Conservation (phyloP, 2,329 filamentous ascomycete genomes). For the Scytalidium lignicola region DNA sequence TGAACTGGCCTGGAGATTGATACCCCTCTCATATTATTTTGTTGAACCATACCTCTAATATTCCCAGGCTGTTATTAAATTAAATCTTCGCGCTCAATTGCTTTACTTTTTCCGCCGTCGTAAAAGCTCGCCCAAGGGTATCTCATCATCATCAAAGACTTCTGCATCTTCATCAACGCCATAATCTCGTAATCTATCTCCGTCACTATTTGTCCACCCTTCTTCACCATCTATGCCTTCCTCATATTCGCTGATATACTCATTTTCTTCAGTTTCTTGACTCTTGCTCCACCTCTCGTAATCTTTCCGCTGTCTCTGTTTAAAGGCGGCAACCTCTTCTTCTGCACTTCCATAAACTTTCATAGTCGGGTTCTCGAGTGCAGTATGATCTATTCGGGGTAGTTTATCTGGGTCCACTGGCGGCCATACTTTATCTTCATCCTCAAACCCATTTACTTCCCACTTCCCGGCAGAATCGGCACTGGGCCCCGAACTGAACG, state of each 20-base stretch:
- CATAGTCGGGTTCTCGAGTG: conserved; percentile 3
- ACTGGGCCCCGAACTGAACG: conserved; percentile 50
- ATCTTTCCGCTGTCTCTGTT: conserved; percentile 44
- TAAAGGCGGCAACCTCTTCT: conserved; percentile 42
- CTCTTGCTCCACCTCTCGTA: conserved; percentile 31
- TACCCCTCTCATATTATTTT: no score
- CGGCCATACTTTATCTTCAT: conserved; percentile 55
- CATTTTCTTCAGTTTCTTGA: conserved; percentile 20
- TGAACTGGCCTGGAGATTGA: no score
- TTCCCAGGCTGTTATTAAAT: no score
- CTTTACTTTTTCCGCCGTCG: conserved; percentile 41
- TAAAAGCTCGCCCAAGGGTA: conserved; percentile 66
- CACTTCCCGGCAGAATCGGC: conserved; percentile 42
- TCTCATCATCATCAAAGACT: conserved; percentile 51
- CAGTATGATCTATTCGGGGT: conserved; percentile 17
- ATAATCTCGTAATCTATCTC: conserved; percentile 68
- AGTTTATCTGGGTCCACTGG: conserved; percentile 58
- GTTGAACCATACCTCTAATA: no score
- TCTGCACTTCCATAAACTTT: conserved; percentile 25
- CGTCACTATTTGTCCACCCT: conserved; percentile 70
- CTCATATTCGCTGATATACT: conserved; percentile 26
- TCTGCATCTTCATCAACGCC: conserved; percentile 75
- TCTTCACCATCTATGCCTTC: conserved; percentile 42
- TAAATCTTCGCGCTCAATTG: background rate
- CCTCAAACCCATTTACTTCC: conserved; percentile 76